Conservation (phyloP, 2,329 filamentous ascomycete genomes). For the Zalaria sp. region DNA sequence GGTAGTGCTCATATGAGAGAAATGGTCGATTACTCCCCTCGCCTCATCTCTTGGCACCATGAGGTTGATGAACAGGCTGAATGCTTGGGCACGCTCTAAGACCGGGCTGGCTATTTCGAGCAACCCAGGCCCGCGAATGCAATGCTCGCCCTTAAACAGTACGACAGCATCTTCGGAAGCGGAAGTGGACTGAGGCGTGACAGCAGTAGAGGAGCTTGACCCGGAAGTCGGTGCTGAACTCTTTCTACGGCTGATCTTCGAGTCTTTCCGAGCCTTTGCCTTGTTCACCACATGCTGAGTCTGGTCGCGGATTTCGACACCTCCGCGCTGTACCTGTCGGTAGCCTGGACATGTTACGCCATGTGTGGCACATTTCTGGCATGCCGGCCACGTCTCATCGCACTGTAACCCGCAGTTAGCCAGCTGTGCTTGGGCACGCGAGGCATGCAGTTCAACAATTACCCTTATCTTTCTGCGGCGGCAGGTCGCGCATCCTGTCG, state of each 20-base stretch:
- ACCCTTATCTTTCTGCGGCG: slow-evolving; percentile 16
- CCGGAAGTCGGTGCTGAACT: slow-evolving; percentile 12
- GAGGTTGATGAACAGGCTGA: too few species aligned
- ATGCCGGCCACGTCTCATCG: slow-evolving; percentile 15
- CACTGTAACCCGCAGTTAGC: slow-evolving; percentile 5
- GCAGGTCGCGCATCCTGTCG: slow-evolving; percentile 16
- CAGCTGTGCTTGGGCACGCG: not conserved
- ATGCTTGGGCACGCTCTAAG: too few species aligned
- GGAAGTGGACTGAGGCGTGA: too few species aligned
- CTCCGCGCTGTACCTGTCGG: slow-evolving; percentile 9
- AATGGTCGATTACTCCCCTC: not conserved
- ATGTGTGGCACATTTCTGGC: slow-evolving; percentile 16
- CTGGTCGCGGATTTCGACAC: slow-evolving; percentile 15
- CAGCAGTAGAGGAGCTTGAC: slow-evolving; percentile 6
- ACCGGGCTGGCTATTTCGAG: too few species aligned
- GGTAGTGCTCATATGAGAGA: not conserved
- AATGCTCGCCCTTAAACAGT: too few species aligned
- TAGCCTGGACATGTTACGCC: slow-evolving; percentile 18
- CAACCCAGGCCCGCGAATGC: too few species aligned
- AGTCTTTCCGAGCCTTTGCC: not conserved
- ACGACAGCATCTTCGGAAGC: too few species aligned
- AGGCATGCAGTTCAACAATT: not conserved
- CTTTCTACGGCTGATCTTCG: slow-evolving; percentile 1
- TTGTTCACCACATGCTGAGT: slow-evolving; percentile 8
- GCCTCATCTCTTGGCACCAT: too few species aligned